phyloP scores from a whole-genome alignment of 106 monocot species.

The Apostasia shenzhenica region DNA sequence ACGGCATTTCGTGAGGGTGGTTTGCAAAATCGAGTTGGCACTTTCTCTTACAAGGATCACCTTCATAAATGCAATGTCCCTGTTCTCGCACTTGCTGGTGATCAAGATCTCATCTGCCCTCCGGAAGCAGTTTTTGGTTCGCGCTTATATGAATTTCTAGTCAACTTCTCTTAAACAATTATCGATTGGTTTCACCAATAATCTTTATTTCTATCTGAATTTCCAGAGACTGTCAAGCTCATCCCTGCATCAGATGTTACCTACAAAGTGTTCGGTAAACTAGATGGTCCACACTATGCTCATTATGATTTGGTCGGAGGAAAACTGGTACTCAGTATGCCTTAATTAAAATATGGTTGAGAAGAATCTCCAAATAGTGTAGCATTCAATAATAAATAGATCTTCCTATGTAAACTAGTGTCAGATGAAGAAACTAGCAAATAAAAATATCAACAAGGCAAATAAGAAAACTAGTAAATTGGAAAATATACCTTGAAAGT shows the following conservation, averaged over 20 bases:
- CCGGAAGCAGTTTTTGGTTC: constrained; percentile 94
- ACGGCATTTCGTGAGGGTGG: constrained; percentile 82
- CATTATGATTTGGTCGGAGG: constrained; percentile 95
- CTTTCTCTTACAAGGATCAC: constrained; percentile 72
- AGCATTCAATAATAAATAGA: too few relatives aligned
- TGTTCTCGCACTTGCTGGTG: constrained; percentile 82
- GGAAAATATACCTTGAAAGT: too few relatives aligned
- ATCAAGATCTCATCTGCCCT: constrained; percentile 87
- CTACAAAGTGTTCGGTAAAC: constrained; percentile 74
- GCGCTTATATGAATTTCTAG: neutral
- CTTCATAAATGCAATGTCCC: constrained; percentile 57
- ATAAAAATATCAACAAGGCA: too few relatives aligned
- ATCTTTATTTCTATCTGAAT: constrained; percentile 1
- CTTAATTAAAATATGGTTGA: too few relatives aligned
- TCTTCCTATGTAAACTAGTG: too few relatives aligned
- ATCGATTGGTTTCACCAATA: neutral
- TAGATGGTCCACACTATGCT: constrained; percentile 82
- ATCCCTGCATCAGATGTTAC: constrained; percentile 50
- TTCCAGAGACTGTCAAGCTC: constrained; percentile 78
- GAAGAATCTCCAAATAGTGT: too few relatives aligned
- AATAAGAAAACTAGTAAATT: too few relatives aligned
- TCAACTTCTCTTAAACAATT: neutral
- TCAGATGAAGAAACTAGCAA: too few relatives aligned
- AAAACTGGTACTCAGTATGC: constrained; percentile 40
- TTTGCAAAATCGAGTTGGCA: constrained; percentile 49